Evolutionary conservation across 495 filamentous ascomycete genomes (phyloP).

Genomic region (Neurospora sp.): DNA sequence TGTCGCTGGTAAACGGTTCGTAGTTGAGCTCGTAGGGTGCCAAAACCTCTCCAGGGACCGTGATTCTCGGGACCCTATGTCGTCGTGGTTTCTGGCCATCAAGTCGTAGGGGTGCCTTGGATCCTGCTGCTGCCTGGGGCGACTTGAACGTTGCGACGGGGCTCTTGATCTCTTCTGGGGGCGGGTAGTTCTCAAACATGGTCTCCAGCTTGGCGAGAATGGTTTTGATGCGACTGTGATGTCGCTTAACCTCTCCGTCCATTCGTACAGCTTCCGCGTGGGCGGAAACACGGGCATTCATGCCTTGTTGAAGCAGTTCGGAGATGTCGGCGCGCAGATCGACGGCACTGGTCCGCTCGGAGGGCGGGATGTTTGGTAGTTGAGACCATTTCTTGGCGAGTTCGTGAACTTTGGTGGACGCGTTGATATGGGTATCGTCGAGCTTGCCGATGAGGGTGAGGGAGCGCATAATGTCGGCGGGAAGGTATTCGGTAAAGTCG

Average conservation of each 20-base stretch:
- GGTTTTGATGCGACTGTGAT: conserved; percentile 62
- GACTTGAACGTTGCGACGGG: conserved; percentile 36
- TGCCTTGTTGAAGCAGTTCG: conserved; percentile 56
- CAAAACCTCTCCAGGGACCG: conserved; percentile 48
- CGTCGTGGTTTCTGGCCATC: conserved; percentile 41
- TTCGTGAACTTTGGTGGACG: conserved; percentile 57
- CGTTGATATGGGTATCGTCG: conserved; percentile 57
- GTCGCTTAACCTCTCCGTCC: conserved; percentile 64
- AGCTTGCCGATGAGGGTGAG: conserved; percentile 79
- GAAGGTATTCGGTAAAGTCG: conserved; percentile 93
- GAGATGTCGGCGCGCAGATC: conserved; percentile 69
- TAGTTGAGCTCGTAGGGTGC: conserved; percentile 48
- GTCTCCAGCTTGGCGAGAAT: conserved; percentile 76
- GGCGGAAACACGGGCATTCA: conserved; percentile 65
- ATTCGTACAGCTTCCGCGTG: conserved; percentile 78
- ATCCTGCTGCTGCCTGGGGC: conserved; percentile 47
- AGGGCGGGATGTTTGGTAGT: conserved; percentile 49
- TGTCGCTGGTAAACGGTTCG: conserved; percentile 36
- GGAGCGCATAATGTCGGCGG: conserved; percentile 83
- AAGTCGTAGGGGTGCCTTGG: conserved; percentile 49
- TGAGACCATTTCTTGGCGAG: conserved; percentile 64
- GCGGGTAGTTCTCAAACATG: conserved; percentile 49
- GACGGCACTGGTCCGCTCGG: conserved; percentile 34
- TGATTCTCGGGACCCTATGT: conserved; percentile 37
- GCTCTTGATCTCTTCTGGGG: conserved; percentile 42